Base-by-base conservation (phyloP, 106 monocot species). In the Allium cepa region DNA sequence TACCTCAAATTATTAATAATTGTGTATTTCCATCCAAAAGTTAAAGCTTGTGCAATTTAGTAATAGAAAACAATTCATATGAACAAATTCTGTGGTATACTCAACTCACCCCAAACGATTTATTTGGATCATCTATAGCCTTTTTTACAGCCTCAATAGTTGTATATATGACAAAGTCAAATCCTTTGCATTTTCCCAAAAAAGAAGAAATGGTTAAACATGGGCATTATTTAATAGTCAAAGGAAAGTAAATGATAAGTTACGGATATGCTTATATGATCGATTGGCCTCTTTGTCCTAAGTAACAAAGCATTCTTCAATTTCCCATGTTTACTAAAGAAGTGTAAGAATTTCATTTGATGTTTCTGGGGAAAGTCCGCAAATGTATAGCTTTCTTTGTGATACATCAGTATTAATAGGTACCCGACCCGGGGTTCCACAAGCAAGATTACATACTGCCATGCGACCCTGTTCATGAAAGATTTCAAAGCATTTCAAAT, bases 291-390 rank as follows among this genome's bases (percentile, higher is more conserved):
- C 79, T 71, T 71, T 79, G 49, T 79, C 76, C 79, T 73, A 84
- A 47, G 84, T 79, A 62, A 84, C 84, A 2, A 79, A 84, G 11
- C 84, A 79, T 76, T 84, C 84, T 73, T 84, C 84, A 56, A 84
- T 57, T 84, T 76, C 60, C 84, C 84, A 71, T 84, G 70, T 57
- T 73, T 84, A 9, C 76, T 4, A 36, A 84, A 84, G 66, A 84
- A 79, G 69, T 62, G 76, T 16, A 84, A 79, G 59, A 84, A 73
- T 49, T 69, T 79, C 84, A 56, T 59, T 84, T 64, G 84, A 73
- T 53, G 72, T 72, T 7, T 84, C 79, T 26, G 84, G 84, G 26
- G 84, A 76, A 5, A 84, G 70, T 47, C 84, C 84, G 56, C 84
- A 79, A 46, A 84, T 73, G 27, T 84, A 84, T 52, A 84, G 0